Conservation (phyloP, 345 rosid species). For the Mallotus nudiflorus region DNA sequence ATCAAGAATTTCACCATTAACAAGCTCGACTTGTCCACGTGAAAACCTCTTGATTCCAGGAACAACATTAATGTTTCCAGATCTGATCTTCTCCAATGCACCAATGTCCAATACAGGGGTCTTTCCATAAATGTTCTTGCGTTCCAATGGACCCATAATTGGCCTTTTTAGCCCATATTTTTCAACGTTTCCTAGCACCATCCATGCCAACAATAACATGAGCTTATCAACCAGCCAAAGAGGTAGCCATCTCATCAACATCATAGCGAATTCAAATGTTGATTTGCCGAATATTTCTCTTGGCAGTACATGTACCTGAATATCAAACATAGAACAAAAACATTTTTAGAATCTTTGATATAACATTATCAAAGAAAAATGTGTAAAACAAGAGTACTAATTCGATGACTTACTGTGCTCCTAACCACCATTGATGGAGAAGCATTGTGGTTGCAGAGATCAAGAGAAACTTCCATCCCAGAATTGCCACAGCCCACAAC, state of each 20-base stretch:
- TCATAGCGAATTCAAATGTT: constrained; percentile 60
- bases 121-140: constrained; percentile 59
- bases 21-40: constrained; percentile 54
- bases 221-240: constrained; percentile 75
- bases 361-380: not conserved
- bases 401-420: constrained; percentile 61
- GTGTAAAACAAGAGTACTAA: too few relatives aligned
- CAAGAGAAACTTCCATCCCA: constrained; percentile 95
- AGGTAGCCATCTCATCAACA: constrained; percentile 67
- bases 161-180: constrained; percentile 70
- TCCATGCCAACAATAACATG: constrained; percentile 49
- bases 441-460: constrained; percentile 72
- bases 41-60: constrained; percentile 66
- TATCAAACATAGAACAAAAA: not conserved
- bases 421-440: constrained; percentile 78
- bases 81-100: constrained; percentile 61
- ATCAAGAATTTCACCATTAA: constrained; percentile 51
- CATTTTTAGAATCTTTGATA: not conserved
- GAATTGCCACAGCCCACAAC: constrained; percentile 98
- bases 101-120: constrained; percentile 87
- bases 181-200: constrained; percentile 55
- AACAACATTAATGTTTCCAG: constrained; percentile 66
- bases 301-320: constrained; percentile 87
- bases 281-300: constrained; percentile 78
- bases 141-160: constrained; percentile 60